A percentile compares a stretch with the other conserved stretches of the same genome.
Evolutionary conservation across 768 basidiomycete genomes (phyloP).

Genomic region (Coprinellus micaceus): DNA sequence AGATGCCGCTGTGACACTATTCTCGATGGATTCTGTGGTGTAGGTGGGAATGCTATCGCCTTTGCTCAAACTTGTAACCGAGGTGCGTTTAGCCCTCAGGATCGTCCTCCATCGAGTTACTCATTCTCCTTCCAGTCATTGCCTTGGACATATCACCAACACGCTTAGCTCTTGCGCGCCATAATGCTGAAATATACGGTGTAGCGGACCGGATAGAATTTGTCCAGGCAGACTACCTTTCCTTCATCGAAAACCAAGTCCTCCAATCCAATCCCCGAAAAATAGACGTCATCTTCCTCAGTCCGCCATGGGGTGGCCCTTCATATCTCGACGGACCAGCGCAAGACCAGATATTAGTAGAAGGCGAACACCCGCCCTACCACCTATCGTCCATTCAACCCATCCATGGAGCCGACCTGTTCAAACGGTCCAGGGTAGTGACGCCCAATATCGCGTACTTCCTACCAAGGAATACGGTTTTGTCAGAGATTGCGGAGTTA

Average conservation of each 20-base stretch:
- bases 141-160: constrained; percentile 84
- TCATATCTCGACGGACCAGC: constrained; percentile 50
- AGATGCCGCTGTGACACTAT: constrained; percentile 82
- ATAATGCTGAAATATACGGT: constrained; percentile 92
- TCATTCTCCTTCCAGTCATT: constrained; percentile 58
- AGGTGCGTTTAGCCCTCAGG: constrained; percentile 49
- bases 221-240: constrained; percentile 78
- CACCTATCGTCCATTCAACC: constrained; percentile 72
- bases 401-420: constrained; percentile 79
- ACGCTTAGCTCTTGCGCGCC: constrained; percentile 85
- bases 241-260: constrained; percentile 49
- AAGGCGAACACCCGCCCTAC: constrained; percentile 49
- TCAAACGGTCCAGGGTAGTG: constrained; percentile 63
- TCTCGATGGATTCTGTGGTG: constrained; percentile 94
- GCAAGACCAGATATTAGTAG: constrained; percentile 3
- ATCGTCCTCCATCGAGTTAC: background rate
- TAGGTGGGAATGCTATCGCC: constrained; percentile 95
- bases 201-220: constrained; percentile 96
- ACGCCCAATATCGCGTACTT: constrained; percentile 87
- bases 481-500: constrained; percentile 64
- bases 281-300: constrained; percentile 89
- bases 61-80: constrained; percentile 95
- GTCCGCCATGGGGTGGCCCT: constrained; percentile 95
- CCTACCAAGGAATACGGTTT: constrained; percentile 75
- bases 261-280: constrained; percentile 42